phyloP scores from a whole-genome alignment of 23 red algal genomes.

The Gracilaria domingensis region DNA sequence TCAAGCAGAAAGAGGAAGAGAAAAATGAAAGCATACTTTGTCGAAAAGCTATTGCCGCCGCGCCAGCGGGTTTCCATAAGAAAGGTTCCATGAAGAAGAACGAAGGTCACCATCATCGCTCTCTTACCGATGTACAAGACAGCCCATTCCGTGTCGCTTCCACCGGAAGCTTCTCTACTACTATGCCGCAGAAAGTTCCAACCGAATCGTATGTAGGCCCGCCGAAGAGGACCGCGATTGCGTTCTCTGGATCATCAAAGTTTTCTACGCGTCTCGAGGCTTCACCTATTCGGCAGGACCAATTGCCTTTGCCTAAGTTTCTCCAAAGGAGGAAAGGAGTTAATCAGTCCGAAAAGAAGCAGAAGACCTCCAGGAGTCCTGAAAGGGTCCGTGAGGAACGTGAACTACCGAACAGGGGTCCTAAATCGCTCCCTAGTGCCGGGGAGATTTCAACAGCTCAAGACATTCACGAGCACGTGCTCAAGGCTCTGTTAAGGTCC shows the following conservation, averaged over 20 bases:
- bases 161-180: background rate
- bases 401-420: background rate
- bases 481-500: background rate
- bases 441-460: background rate
- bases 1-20: background rate
- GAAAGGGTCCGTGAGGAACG: background rate
- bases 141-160: background rate
- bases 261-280: background rate
- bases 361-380: background rate
- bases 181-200: background rate
- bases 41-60: constrained; percentile 31
- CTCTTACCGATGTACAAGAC: background rate
- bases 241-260: background rate
- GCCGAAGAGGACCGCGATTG: background rate
- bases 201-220: background rate
- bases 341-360: background rate
- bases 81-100: background rate
- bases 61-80: background rate
- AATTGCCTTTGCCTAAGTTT: constrained; percentile 18
- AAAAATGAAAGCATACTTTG: background rate
- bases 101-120: background rate
- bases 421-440: background rate
- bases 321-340: background rate
- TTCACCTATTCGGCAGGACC: constrained; percentile 1
- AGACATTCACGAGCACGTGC: constrained; percentile 18